Conservation (phyloP, 2,329 filamentous ascomycete species). For the Fusarium torulosum region DNA sequence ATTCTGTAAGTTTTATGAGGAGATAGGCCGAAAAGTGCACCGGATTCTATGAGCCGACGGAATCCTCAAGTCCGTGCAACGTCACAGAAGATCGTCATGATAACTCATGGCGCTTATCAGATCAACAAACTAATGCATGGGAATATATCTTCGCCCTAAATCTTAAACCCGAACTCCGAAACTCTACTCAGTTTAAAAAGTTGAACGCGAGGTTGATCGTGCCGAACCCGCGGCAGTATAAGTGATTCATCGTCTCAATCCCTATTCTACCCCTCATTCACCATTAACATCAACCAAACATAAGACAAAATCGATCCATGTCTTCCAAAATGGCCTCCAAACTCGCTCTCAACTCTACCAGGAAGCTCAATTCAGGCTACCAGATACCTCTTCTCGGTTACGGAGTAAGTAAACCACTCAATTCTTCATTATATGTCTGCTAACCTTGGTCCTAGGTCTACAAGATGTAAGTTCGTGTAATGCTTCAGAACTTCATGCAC, state of each 20-base stretch:
- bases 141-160: neutral
- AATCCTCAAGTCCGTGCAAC: neutral
- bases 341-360: constrained; percentile 60
- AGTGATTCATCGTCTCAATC: constrained; percentile 14
- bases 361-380: constrained; percentile 68
- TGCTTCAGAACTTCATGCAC: neutral
- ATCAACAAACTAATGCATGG: neutral
- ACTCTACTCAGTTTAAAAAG: neutral
- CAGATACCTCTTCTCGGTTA: constrained; percentile 66
- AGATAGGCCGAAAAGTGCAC: neutral
- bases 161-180: constrained; percentile 10
- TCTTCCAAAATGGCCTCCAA: constrained; percentile 59
- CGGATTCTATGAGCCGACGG: neutral
- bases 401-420: constrained; percentile 58
- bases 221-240: neutral
- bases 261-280: constrained; percentile 26
- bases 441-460: constrained; percentile 59
- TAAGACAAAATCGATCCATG: constrained; percentile 16
- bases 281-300: constrained; percentile 3
- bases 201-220: neutral
- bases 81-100: neutral
- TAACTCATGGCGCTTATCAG: constrained; percentile 1
- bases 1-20: neutral
- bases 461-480: constrained; percentile 59
- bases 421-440: neutral